Percentiles rank a stretch among this genome's conserved stretches.
Conservation (phyloP, 1,284 basidiomycete genomes). For the Ganoderma multipileum region DNA sequence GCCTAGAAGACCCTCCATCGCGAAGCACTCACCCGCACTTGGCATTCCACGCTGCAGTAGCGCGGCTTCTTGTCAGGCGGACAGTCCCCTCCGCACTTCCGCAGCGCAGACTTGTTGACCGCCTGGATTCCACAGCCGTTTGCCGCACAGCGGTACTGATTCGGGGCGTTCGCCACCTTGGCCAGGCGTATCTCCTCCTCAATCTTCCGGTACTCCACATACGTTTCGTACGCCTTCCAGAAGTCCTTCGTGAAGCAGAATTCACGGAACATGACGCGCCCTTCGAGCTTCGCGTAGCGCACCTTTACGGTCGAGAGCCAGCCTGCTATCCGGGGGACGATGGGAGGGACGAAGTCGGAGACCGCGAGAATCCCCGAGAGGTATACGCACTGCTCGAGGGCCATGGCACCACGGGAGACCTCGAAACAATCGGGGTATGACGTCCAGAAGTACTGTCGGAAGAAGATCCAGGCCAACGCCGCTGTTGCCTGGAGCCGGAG, state of each 20-base stretch:
- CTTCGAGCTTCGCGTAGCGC: not conserved
- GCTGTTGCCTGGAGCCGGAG: not conserved
- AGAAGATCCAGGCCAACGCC: not conserved
- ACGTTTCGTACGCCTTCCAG: not conserved
- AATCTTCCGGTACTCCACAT: not conserved
- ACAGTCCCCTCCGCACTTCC: conserved; percentile 21
- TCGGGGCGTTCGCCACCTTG: conserved; percentile 5
- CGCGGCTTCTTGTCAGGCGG: conserved; percentile 16
- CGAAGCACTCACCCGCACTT: conserved; percentile 12
- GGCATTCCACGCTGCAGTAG: conserved; percentile 28
- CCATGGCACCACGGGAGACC: not conserved
- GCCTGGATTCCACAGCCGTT: conserved; percentile 15
- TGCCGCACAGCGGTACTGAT: conserved; percentile 15
- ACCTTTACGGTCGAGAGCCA: not conserved
- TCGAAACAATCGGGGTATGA: not conserved
- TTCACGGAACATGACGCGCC: not conserved
- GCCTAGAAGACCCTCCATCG: not conserved
- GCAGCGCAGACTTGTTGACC: conserved; percentile 5
- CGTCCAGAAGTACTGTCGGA: not conserved
- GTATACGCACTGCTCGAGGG: not conserved
- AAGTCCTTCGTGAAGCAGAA: not conserved
- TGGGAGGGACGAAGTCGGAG: not conserved
- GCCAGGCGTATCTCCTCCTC: not conserved
- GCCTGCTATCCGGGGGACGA: not conserved
- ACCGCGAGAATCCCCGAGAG: not conserved